Conservation (phyloP, 2,329 filamentous ascomycete genomes). For the Epichloe bromicola region DNA sequence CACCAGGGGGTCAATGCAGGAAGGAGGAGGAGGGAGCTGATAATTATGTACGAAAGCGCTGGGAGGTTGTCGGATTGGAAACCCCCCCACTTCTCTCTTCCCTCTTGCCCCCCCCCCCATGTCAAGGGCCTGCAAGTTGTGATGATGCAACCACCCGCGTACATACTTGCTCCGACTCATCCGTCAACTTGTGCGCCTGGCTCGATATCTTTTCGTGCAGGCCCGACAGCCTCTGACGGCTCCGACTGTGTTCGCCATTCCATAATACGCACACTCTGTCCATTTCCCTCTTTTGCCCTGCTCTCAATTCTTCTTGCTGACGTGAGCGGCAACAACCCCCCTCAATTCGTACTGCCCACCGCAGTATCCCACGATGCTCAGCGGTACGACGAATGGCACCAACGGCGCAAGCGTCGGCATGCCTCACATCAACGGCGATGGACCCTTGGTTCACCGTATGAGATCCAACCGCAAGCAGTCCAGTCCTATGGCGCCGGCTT, state of each 20-base stretch:
- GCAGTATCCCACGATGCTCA: constrained; percentile 5
- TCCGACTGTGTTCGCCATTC: neutral
- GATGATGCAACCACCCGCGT: too few species aligned
- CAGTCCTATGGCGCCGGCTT: constrained; percentile 65
- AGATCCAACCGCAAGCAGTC: constrained; percentile 43
- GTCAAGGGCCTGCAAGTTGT: too few species aligned
- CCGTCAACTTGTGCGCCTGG: neutral
- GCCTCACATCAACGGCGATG: constrained; percentile 22
- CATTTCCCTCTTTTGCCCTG: neutral
- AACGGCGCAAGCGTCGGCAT: constrained; percentile 14
- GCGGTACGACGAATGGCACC: constrained; percentile 13
- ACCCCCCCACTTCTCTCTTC: too few species aligned
- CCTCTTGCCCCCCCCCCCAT: too few species aligned
- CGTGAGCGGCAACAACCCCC: neutral
- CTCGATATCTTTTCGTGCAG: neutral
- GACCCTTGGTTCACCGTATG: constrained; percentile 20
- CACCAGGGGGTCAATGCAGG: too few species aligned
- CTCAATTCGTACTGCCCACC: neutral
- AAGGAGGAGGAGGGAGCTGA: too few species aligned
- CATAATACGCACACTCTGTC: neutral
- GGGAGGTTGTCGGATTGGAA: too few species aligned
- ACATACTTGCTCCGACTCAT: too few species aligned
- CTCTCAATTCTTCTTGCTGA: neutral
- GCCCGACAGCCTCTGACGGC: neutral
- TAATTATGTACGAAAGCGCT: too few species aligned